These are phyloP conservation scores for Exophiala alcalophila DNA, from an alignment of 2,329 filamentous ascomycete species.

Conservation along the genomic window DNA sequence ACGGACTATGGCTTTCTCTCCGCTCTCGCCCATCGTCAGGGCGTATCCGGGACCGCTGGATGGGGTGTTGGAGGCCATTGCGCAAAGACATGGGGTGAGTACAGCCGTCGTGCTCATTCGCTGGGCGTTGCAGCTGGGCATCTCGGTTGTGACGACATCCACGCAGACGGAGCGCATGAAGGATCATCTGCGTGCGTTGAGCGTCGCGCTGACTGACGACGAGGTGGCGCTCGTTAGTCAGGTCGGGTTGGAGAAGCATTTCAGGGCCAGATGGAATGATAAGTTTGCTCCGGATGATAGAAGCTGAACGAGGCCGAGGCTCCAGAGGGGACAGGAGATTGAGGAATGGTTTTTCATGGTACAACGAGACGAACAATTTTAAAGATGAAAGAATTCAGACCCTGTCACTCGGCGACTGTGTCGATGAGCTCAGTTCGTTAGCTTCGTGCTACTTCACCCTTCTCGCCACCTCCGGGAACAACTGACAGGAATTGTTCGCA, in stretches of 20 bases:
- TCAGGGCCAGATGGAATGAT: slow-evolving; percentile 10
- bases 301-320: slow-evolving; percentile 4
- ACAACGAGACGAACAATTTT: too few relatives aligned
- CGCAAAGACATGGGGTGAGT: slow-evolving; percentile 8
- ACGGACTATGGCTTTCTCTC: slow-evolving; percentile 12
- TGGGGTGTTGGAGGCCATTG: slow-evolving; percentile 2
- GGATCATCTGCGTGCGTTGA: slow-evolving; percentile 8
- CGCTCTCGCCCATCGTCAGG: slow-evolving; percentile 8
- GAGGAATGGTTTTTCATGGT: too few relatives aligned
- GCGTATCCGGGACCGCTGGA: slow-evolving; percentile 5
- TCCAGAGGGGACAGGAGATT: too few relatives aligned
- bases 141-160: slow-evolving; percentile 9
- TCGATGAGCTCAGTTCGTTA: too few relatives aligned
- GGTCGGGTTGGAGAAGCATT: slow-evolving; percentile 6
- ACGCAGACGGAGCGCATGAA: slow-evolving; percentile 7
- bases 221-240: slow-evolving; percentile 6
- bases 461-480: not conserved
- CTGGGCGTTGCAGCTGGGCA: slow-evolving; percentile 8
- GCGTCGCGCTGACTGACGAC: not conserved
- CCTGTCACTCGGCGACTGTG: too few relatives aligned
- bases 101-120: slow-evolving; percentile 7
- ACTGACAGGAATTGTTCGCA: not conserved
- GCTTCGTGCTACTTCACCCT: too few relatives aligned
- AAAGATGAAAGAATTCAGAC: too few relatives aligned
- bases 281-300: slow-evolving; percentile 8